Percentiles rank a stretch among this genome's conserved stretches.
Evolutionary conservation across 176 grass and related monocot species (phyloP).

Genomic region (Rhynchospora breviuscula): DNA sequence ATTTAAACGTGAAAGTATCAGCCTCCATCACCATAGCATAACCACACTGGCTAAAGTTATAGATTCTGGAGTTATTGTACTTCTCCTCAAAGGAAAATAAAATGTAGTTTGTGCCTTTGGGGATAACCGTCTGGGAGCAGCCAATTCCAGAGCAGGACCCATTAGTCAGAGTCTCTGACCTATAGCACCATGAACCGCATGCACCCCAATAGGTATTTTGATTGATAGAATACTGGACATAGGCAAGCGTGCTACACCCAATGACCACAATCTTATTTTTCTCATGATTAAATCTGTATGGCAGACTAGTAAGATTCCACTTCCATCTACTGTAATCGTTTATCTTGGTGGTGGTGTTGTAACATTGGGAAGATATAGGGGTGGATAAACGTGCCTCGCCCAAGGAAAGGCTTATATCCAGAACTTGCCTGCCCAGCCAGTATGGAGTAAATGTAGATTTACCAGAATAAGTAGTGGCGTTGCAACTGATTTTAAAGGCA

Average conservation of each 20-base stretch:
- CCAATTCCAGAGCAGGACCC: constrained; percentile 25
- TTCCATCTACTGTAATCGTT: neutral
- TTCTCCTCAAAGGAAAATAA: neutral
- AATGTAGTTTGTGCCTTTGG: neutral
- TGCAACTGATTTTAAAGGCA: neutral
- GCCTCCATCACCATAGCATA: constrained; percentile 21
- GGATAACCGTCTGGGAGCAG: constrained; percentile 24
- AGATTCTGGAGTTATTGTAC: neutral
- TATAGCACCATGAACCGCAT: neutral
- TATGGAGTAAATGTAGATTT: neutral
- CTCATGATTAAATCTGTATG: neutral
- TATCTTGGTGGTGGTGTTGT: neutral
- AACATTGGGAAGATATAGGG: neutral
- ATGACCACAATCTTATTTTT: neutral
- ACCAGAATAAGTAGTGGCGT: neutral
- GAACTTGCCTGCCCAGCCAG: neutral
- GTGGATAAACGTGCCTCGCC: neutral
- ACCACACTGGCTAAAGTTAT: neutral
- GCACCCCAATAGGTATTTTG: neutral
- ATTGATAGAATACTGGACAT: neutral
- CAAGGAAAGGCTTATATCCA: neutral
- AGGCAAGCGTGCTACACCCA: neutral
- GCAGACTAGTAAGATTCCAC: neutral
- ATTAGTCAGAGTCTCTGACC: neutral
- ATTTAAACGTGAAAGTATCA: neutral